Conservation (phyloP, 2,329 filamentous ascomycete species). For the Dryadomyces sulphureus region DNA sequence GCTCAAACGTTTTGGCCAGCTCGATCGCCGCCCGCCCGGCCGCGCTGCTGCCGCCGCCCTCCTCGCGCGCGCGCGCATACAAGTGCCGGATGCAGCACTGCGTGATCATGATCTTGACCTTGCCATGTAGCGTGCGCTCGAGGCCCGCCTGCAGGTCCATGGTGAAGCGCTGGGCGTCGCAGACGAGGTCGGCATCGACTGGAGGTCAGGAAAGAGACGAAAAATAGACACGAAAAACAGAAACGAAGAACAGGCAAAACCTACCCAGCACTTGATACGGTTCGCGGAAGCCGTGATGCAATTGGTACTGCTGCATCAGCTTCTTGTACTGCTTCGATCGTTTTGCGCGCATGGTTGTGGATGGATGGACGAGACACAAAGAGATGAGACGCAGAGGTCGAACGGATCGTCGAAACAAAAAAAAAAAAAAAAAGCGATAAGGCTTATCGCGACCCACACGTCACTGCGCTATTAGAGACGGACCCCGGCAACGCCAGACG, state of each 20-base stretch:
- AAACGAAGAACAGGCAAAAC: constrained; percentile 11
- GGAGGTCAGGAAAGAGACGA: neutral
- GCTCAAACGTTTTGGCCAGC: constrained; percentile 56
- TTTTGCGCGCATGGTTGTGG: constrained; percentile 10
- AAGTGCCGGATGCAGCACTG: constrained; percentile 14
- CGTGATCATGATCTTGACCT: constrained; percentile 55
- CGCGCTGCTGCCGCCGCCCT: neutral
- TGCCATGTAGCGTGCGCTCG: constrained; percentile 71
- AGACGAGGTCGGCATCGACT: constrained; percentile 74
- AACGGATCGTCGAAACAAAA: too few relatives aligned
- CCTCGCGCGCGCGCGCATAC: constrained; percentile 7
- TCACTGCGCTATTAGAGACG: too few relatives aligned
- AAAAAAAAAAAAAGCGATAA: too few relatives aligned
- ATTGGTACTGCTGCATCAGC: constrained; percentile 83
- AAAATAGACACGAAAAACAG: too few relatives aligned
- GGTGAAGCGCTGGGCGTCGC: constrained; percentile 68
- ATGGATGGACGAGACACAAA: neutral
- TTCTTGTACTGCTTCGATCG: constrained; percentile 48
- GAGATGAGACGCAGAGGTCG: neutral
- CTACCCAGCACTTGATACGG: constrained; percentile 78
- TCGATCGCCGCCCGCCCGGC: constrained; percentile 42
- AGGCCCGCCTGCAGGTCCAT: constrained; percentile 74
- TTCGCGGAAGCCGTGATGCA: constrained; percentile 80
- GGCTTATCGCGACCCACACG: neutral
- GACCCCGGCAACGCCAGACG: too few relatives aligned